Percentiles rank a stretch among this genome's conserved stretches.
Evolutionary conservation across 192 early-diverging fungal genomes (phyloP).

Genomic region (Coemansia sp.): DNA sequence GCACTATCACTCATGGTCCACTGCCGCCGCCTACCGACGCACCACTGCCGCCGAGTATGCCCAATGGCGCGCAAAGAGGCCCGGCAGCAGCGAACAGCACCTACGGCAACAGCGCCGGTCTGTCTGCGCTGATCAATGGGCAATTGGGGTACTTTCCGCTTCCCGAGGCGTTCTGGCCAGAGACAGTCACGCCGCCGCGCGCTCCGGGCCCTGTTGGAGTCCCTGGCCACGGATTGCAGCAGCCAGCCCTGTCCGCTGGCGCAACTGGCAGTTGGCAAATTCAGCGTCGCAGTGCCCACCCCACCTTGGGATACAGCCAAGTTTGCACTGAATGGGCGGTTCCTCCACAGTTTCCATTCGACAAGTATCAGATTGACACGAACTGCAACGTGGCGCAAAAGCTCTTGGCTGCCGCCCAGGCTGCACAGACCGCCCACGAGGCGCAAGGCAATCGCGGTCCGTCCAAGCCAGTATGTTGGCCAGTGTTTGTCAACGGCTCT

Average conservation of each 20-base stretch:
- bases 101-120: constrained; percentile 40
- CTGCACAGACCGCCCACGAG: constrained; percentile 48
- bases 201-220: neutral
- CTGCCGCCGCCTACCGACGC: constrained; percentile 38
- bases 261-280: constrained; percentile 36
- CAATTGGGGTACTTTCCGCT: constrained; percentile 67
- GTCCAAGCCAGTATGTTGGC: constrained; percentile 57
- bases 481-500: constrained; percentile 64
- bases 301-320: constrained; percentile 59
- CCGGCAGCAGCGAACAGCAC: neutral
- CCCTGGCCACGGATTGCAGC: constrained; percentile 1
- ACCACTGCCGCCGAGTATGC: neutral
- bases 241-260: neutral
- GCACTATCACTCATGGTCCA: constrained; percentile 33
- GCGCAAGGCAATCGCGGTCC: constrained; percentile 48
- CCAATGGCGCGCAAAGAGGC: constrained; percentile 21
- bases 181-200: constrained; percentile 31
- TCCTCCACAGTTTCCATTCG: constrained; percentile 71
- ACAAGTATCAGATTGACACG: constrained; percentile 71
- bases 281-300: constrained; percentile 59
- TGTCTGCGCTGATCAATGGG: constrained; percentile 35
- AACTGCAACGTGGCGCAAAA: constrained; percentile 59
- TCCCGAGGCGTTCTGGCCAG: constrained; percentile 73
- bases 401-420: constrained; percentile 51
- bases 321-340: constrained; percentile 59